Conservation (phyloP, 306 rosid species). For the Vigna reflexopilosa region DNA sequence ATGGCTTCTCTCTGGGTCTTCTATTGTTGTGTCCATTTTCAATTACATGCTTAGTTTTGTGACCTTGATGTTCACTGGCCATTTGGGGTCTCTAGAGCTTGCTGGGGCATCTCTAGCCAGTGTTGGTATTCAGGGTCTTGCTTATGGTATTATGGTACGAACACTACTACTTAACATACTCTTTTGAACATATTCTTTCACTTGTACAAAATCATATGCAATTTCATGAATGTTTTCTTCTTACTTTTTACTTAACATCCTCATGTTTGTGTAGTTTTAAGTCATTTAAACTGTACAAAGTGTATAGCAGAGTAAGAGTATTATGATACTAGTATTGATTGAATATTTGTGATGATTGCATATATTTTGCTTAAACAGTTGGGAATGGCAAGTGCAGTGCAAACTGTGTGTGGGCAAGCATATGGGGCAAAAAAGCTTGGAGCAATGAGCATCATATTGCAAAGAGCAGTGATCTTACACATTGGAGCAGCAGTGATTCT, state of each 20-base stretch:
- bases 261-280: too few species aligned
- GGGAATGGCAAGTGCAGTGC: constrained; percentile 88
- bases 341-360: constrained; percentile 8
- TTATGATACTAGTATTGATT: too few species aligned
- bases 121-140: constrained; percentile 84
- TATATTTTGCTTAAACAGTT: constrained; percentile 44
- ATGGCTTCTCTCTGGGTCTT: constrained; percentile 62
- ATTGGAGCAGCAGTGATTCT: constrained; percentile 72
- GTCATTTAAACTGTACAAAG: too few species aligned
- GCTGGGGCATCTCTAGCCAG: constrained; percentile 80
- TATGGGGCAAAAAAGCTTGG: constrained; percentile 65
- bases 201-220: not conserved
- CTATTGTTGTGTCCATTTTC: constrained; percentile 48
- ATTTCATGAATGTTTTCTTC: too few species aligned
- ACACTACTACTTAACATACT: not conserved
- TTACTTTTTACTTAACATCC: too few species aligned
- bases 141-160: constrained; percentile 79
- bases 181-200: not conserved
- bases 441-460: constrained; percentile 72
- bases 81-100: constrained; percentile 66
- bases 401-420: constrained; percentile 85
- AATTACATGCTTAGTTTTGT: constrained; percentile 52
- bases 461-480: constrained; percentile 70
- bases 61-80: constrained; percentile 68
- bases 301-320: too few species aligned